Evolutionary conservation across 75 land plant genomes (phyloP), one percentile per base, ranked within the genome.

Genomic region (Sequoia sempervirens): DNA sequence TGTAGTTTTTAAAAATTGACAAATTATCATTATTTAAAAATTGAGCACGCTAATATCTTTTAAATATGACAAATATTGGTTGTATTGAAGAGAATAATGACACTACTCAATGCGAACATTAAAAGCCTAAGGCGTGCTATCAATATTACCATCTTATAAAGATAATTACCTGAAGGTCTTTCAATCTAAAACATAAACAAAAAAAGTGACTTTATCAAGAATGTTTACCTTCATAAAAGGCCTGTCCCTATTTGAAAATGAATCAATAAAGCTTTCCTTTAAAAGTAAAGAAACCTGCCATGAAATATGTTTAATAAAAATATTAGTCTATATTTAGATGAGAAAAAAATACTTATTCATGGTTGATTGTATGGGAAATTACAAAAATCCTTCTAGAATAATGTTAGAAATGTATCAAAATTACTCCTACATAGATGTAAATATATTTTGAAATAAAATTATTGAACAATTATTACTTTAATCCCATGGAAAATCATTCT

Each of bases 201-300:
- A 50, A 41, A 79, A 14, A 1, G 6, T n/a, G 2, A 40, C 7
- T 26, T 36, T 10, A n/a, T 26, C 43, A 81, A 81, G 32, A n/a
- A 18, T 37, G 38, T 28, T 23, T 89, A 97, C 99, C 99, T 95
- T 95, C 95, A 97, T 94, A 87, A 97, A 97, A 76, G 98, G 91
- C 56, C 93, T 89, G 80, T 97, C 98, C 66, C 94, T 93, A 78
- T 83, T 85, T 82, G 92, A 89, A 87, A 93, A 97, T 34, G 98
- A 96, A 85, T 93, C 99, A 68, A 97, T 92, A 87, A 95, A 97
- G 83, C 99, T 97, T 83, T 97, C 99, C 87, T 92, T 97, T 54
- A 97, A 83, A 53, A 97, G 96, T 81, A 97, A 82, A 28, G 91
- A 90, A 28, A 90, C 91, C 91, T 90, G 89, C 41, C 56, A 82